Base-by-base conservation (phyloP, 2,329 filamentous ascomycete species). In the Myrmaecium sp. region DNA sequence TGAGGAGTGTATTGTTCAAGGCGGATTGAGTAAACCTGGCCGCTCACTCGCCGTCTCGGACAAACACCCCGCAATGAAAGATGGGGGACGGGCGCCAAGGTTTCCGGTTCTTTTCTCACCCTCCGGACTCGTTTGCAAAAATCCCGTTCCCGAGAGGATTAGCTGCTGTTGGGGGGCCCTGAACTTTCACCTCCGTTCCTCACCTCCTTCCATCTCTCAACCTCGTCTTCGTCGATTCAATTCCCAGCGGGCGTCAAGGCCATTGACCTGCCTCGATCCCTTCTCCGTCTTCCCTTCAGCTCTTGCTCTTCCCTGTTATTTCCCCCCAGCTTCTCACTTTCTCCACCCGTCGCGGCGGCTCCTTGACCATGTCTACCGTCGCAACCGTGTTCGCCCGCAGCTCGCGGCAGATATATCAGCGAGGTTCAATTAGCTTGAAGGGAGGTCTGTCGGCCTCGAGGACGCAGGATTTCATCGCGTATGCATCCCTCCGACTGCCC, bases 301-400 rank as follows among this genome's bases (percentile, higher is more conserved):
- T 28, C 26, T 14, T 31, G 13, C 25, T 17, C 42, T 46, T 42
- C 21, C 41, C 36, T 36, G 37, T 30, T 38, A 33, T 36, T 39
- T 35, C 35, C 36, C 32, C 21, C 36, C 34, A 35, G 33, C 27
- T 29, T 21, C 28, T 28, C 31, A 25, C 20, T 23, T 31, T 30
- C 37, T 22, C 20, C 33, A 33, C 26, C 33, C 30, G 33, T 30
- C 26, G 29, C 36, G 28, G 30, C 35, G 38, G 38, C 22, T 10
- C 19, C 25, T 21, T 42, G 52, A 60, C 53, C 49, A 70, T 69
- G 65, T 63, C 65, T 51, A 62, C 65, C 26, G 36, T 46, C 30
- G 51, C 55, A 33, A 53, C 55, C 27, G 41, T 60, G 36, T 45
- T 62, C 33, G 42, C 54, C 33, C 51, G 58, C 43, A 50, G 52